phyloP scores from a whole-genome alignment of 352 stramenopile species.

The Pythium vanterpoolii region DNA sequence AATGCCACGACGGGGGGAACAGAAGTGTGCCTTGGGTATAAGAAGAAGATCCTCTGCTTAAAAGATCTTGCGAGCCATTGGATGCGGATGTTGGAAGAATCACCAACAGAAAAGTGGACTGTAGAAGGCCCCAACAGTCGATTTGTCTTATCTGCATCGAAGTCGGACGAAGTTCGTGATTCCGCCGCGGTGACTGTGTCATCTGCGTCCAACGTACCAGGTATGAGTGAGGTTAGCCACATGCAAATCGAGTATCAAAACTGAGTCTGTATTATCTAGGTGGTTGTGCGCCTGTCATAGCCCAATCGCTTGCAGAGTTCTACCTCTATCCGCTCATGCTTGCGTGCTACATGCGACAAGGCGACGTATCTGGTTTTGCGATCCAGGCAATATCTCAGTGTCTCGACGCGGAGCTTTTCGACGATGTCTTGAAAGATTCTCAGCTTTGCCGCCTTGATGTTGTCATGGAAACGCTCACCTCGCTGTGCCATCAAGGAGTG shows the following conservation, averaged over 20 bases:
- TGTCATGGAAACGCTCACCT: slow-evolving; percentile 57
- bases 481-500: slow-evolving; percentile 75
- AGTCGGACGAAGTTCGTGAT: slow-evolving; percentile 21
- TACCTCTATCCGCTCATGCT: slow-evolving; percentile 79
- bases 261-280: too few relatives aligned
- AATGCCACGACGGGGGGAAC: slow-evolving; percentile 70
- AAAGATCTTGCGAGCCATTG: slow-evolving; percentile 4
- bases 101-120: not conserved
- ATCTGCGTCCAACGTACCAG: not conserved
- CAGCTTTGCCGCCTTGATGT: slow-evolving; percentile 48
- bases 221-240: not conserved
- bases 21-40: slow-evolving; percentile 80
- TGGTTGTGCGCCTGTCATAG: slow-evolving; percentile 1
- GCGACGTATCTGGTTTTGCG: slow-evolving; percentile 45
- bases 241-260: not conserved
- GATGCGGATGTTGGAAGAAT: not conserved
- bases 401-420: slow-evolving; percentile 58
- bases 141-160: not conserved
- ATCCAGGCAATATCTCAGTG: slow-evolving; percentile 52
- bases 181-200: not conserved
- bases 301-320: slow-evolving; percentile 36
- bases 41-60: slow-evolving; percentile 33
- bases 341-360: slow-evolving; percentile 75
- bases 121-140: not conserved
- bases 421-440: slow-evolving; percentile 25